Evolutionary conservation across 805 yeast species (phyloP).

Genomic region (Cyberlindnera maritima): DNA sequence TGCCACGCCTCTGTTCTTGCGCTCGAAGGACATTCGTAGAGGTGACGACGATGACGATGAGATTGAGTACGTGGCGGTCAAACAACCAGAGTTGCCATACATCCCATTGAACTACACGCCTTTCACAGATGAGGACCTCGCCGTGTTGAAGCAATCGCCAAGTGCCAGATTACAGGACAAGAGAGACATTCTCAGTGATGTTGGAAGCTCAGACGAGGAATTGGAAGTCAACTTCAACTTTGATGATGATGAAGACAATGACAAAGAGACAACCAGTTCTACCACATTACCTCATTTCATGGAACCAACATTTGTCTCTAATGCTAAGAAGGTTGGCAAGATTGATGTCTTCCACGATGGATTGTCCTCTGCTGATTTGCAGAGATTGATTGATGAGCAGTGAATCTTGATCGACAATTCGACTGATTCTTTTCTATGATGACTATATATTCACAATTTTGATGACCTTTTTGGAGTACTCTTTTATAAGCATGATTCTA

Average conservation of each 20-base stretch:
- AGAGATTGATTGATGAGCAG: conserved; percentile 21
- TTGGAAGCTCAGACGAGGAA: conserved; percentile 17
- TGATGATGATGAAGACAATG: conserved; percentile 28
- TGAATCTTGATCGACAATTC: neutral
- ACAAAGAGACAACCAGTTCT: conserved; percentile 12
- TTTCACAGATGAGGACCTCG: conserved; percentile 32
- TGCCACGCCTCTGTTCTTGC: too few relatives aligned
- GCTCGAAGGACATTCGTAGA: too few relatives aligned
- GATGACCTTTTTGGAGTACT: neutral
- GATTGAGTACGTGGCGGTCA: conserved; percentile 47
- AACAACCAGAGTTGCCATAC: conserved; percentile 37
- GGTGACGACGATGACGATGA: too few relatives aligned
- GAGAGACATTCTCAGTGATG: conserved; percentile 9
- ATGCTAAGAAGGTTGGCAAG: conserved; percentile 17
- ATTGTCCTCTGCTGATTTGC: conserved; percentile 21
- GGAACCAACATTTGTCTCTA: conserved; percentile 28
- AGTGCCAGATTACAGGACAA: conserved; percentile 19
- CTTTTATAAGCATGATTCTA: too few relatives aligned
- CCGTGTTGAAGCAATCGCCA: conserved; percentile 25
- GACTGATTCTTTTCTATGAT: too few relatives aligned
- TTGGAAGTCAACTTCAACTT: conserved; percentile 27
- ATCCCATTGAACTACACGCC: conserved; percentile 46
- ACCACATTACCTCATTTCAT: conserved; percentile 21
- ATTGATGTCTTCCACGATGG: conserved; percentile 20
- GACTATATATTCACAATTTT: too few relatives aligned